Evolutionary conservation across 1,139 yeast genomes (phyloP).

Genomic region (Debaryomyces psychrophilus): DNA sequence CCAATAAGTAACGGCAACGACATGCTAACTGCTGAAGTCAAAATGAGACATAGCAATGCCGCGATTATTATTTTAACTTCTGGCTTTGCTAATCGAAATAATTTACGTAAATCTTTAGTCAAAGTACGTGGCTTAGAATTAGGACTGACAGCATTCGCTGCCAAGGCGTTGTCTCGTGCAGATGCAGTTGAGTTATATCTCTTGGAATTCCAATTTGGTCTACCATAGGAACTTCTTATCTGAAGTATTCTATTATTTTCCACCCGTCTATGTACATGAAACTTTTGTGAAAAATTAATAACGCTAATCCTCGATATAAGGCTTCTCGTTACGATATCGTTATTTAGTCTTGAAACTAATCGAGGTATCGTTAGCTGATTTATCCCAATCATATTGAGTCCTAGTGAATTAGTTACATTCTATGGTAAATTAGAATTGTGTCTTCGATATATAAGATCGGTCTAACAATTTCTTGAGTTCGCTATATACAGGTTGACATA

Average conservation of each 20-base stretch:
- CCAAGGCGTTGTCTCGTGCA: not conserved
- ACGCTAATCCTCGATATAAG: not conserved
- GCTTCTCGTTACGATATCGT: not conserved
- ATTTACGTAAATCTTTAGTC: constrained; percentile 27
- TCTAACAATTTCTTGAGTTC: not conserved
- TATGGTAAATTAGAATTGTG: not conserved
- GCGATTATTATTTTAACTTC: constrained; percentile 35
- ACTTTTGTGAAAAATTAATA: not conserved
- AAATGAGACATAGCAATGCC: constrained; percentile 67
- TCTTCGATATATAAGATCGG: not conserved
- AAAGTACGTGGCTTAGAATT: constrained; percentile 2
- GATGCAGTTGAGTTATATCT: constrained; percentile 4
- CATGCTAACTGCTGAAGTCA: constrained; percentile 56
- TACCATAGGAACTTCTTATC: not conserved
- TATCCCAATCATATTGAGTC: not conserved
- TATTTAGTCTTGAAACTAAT: not conserved
- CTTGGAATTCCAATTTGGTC: not conserved
- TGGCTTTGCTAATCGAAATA: constrained; percentile 42
- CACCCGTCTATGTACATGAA: constrained; percentile 6
- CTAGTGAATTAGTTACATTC: not conserved
- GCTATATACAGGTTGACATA: constrained; percentile 8
- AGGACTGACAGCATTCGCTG: constrained; percentile 7
- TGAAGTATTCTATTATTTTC: not conserved
- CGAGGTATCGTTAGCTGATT: not conserved
- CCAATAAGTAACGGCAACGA: constrained; percentile 84